These are phyloP conservation scores for Digitaria exilis DNA, from an alignment of 202 grass and related monocot genomes.

Conservation along the genomic window DNA sequence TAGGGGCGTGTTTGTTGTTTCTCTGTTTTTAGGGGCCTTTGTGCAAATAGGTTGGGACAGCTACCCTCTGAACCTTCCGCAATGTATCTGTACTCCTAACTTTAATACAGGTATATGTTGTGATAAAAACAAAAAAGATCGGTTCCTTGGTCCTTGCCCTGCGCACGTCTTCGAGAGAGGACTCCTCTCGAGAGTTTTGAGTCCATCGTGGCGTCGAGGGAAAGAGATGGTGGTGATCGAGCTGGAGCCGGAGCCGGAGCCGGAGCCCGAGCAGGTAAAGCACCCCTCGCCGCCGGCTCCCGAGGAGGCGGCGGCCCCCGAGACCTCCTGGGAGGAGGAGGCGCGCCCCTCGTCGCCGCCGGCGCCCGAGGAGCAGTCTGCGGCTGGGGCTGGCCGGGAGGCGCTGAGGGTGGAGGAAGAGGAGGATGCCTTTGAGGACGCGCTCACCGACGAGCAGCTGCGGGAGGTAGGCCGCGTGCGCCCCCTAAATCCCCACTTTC, in stretches of 20 bases:
- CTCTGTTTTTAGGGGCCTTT: too few relatives aligned
- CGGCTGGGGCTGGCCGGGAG: neutral
- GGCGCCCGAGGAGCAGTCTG: neutral
- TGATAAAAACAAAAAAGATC: too few relatives aligned
- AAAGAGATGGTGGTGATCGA: constrained; percentile 78
- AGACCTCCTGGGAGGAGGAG: constrained; percentile 7
- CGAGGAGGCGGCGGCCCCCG: neutral
- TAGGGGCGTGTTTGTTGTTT: too few relatives aligned
- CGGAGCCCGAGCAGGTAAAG: neutral
- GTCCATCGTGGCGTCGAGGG: neutral
- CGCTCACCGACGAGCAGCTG: constrained; percentile 89
- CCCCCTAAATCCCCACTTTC: neutral
- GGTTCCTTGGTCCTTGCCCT: too few relatives aligned
- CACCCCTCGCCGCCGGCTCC: neutral
- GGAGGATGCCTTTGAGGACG: constrained; percentile 84
- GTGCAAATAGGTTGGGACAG: too few relatives aligned
- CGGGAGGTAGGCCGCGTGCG: constrained; percentile 53
- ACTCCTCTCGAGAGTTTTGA: neutral
- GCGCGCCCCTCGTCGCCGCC: constrained; percentile 1
- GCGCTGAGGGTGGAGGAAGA: constrained; percentile 11
- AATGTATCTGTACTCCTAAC: too few relatives aligned
- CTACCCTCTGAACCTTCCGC: too few relatives aligned
- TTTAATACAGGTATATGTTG: too few relatives aligned
- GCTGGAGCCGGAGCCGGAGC: constrained; percentile 49
- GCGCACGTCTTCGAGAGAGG: constrained; percentile 2